These are phyloP conservation scores for Pinus albicaulis DNA, from an alignment of 75 land plant species.

Conservation along the genomic window DNA sequence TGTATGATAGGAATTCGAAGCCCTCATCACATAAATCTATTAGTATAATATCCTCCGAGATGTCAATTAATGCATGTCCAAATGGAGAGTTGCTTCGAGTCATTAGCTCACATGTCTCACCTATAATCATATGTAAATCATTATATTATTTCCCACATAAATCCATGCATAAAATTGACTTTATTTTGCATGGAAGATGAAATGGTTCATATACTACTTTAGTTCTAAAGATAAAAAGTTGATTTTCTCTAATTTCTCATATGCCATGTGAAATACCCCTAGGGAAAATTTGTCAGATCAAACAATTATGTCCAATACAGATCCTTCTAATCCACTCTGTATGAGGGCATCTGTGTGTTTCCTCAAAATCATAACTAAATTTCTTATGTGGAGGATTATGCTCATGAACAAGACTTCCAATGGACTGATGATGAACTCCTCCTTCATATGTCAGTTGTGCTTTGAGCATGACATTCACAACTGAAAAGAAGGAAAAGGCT, in stretches of 20 bases:
- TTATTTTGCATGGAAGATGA: background rate
- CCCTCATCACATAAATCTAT: background rate
- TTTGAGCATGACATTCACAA: constrained; percentile 9
- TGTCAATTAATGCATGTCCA: background rate
- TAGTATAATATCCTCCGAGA: background rate
- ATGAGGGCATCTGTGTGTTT: background rate
- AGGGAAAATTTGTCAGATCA: background rate
- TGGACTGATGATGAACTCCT: background rate
- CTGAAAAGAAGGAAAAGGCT: constrained; percentile 4
- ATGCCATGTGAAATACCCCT: background rate
- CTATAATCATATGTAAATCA: background rate
- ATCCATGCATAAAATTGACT: constrained; percentile 7
- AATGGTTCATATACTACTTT: background rate
- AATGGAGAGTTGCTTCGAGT: background rate
- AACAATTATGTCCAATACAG: background rate
- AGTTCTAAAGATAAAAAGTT: constrained; percentile 5
- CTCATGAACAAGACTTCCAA: background rate
- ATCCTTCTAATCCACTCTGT: constrained; percentile 9
- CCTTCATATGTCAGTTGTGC: background rate
- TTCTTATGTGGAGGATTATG: background rate
- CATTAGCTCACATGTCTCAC: background rate
- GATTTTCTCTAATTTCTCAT: constrained; percentile 6
- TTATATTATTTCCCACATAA: background rate
- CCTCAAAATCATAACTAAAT: no score
- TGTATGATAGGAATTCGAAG: background rate